Conservation (phyloP, 345 rosid species). For the Arabis hirsuta region DNA sequence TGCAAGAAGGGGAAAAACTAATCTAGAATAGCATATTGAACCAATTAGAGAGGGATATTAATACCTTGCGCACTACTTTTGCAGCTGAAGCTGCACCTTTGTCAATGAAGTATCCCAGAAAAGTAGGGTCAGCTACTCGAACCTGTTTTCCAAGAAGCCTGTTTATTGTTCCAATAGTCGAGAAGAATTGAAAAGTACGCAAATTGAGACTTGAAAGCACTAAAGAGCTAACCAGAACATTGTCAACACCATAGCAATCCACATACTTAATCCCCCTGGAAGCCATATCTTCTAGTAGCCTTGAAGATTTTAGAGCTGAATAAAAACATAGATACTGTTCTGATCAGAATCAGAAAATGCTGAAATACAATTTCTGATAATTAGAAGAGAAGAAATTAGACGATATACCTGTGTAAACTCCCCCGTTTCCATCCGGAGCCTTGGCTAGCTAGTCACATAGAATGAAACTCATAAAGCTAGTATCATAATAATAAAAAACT, state of each 20-base stretch:
- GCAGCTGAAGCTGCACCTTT: slow-evolving; percentile 94
- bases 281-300: slow-evolving; percentile 89
- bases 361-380: slow-evolving; percentile 3
- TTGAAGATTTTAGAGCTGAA: slow-evolving; percentile 83
- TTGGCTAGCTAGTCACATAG: slow-evolving; percentile 73
- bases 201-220: slow-evolving; percentile 6
- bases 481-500: background rate
- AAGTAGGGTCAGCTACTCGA: slow-evolving; percentile 96
- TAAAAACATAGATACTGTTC: slow-evolving; percentile 22
- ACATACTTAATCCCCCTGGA: slow-evolving; percentile 81
- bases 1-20: background rate
- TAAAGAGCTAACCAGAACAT: slow-evolving; percentile 69
- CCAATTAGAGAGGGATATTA: background rate
- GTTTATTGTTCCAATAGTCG: slow-evolving; percentile 20
- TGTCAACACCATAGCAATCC: slow-evolving; percentile 98
- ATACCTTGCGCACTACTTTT: slow-evolving; percentile 97
- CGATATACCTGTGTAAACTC: slow-evolving; percentile 81
- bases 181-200: slow-evolving; percentile 2
- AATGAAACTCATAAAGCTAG: slow-evolving; percentile 35
- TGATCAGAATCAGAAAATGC: slow-evolving; percentile 34
- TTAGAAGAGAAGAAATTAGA: slow-evolving; percentile 16
- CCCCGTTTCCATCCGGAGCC: slow-evolving; percentile 99
- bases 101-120: slow-evolving; percentile 94
- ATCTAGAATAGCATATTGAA: background rate
- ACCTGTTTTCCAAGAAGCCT: slow-evolving; percentile 63